phyloP scores from a whole-genome alignment of 2,329 filamentous ascomycete species.

The Aspergillus puulaauensis region DNA sequence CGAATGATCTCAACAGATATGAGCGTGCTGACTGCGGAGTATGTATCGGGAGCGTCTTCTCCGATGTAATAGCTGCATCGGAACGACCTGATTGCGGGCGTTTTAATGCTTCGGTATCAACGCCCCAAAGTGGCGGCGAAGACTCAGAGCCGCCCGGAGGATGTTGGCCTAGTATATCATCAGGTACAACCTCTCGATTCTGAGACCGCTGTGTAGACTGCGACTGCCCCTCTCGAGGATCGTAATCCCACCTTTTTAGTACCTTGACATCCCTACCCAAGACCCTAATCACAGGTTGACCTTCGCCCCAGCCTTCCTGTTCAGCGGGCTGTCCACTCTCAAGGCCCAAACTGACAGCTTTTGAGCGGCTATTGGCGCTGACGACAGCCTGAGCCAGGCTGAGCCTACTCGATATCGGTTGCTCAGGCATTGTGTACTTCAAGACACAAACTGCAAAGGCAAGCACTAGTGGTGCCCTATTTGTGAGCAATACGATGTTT shows the following conservation, averaged over 20 bases:
- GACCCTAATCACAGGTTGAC: slow-evolving; percentile 70
- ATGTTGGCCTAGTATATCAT: slow-evolving; percentile 16
- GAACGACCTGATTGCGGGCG: slow-evolving; percentile 39
- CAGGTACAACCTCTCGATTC: background rate
- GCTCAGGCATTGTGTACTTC: slow-evolving; percentile 79
- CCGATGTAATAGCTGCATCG: slow-evolving; percentile 19
- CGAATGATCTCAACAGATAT: slow-evolving; percentile 55
- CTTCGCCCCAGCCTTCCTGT: slow-evolving; percentile 70
- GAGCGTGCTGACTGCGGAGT: slow-evolving; percentile 67
- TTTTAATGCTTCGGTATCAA: slow-evolving; percentile 57
- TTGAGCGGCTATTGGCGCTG: slow-evolving; percentile 74
- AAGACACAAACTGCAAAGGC: slow-evolving; percentile 75
- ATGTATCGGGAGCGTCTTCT: slow-evolving; percentile 66
- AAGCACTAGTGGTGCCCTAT: slow-evolving; percentile 77
- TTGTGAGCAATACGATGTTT: slow-evolving; percentile 64
- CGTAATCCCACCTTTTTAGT: slow-evolving; percentile 75
- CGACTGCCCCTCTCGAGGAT: slow-evolving; percentile 51
- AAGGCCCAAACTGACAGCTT: slow-evolving; percentile 73
- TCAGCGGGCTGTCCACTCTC: slow-evolving; percentile 65
- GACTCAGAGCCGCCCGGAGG: slow-evolving; percentile 5
- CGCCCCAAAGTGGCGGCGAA: slow-evolving; percentile 55
- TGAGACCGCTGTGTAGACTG: slow-evolving; percentile 26
- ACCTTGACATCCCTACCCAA: slow-evolving; percentile 73
- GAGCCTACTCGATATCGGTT: slow-evolving; percentile 78
- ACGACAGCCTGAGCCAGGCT: slow-evolving; percentile 83